phyloP scores from a whole-genome alignment of 169 alveolate genomes.

The Sarcocystis neurona region DNA sequence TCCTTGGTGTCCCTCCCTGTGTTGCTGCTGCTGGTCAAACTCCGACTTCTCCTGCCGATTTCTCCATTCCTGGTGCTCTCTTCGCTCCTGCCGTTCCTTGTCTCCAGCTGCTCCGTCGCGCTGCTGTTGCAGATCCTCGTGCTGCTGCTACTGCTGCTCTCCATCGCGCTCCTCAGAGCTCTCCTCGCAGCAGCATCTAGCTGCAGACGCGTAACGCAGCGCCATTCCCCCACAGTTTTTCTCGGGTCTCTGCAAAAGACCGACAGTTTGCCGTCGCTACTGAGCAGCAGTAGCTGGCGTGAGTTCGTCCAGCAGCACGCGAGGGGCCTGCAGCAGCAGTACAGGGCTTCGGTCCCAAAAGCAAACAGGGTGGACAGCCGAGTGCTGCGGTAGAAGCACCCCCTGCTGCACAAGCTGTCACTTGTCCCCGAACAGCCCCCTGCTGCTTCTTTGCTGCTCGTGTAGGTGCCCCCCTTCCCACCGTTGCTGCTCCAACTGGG shows the following conservation, averaged over 20 bases:
- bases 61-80: too few relatives aligned
- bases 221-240: neutral
- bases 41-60: too few relatives aligned
- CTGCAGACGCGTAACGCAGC: neutral
- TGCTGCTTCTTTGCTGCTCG: too few relatives aligned
- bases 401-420: neutral
- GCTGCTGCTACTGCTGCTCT: neutral
- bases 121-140: neutral
- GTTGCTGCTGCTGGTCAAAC: too few relatives aligned
- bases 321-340: conserved; percentile 10
- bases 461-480: too few relatives aligned
- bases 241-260: conserved; percentile 7
- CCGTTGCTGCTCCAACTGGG: too few relatives aligned
- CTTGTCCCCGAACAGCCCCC: too few relatives aligned
- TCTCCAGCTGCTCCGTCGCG: neutral
- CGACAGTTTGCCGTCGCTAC: conserved; percentile 4
- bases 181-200: conserved; percentile 8
- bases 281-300: neutral
- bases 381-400: neutral
- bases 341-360: conserved; percentile 19
- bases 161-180: too few relatives aligned
- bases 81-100: neutral
- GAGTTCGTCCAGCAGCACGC: conserved; percentile 14
- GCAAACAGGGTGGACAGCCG: neutral
- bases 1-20: too few relatives aligned